phyloP scores from a whole-genome alignment of 768 basidiomycete species.

The Phaffia australis region DNA sequence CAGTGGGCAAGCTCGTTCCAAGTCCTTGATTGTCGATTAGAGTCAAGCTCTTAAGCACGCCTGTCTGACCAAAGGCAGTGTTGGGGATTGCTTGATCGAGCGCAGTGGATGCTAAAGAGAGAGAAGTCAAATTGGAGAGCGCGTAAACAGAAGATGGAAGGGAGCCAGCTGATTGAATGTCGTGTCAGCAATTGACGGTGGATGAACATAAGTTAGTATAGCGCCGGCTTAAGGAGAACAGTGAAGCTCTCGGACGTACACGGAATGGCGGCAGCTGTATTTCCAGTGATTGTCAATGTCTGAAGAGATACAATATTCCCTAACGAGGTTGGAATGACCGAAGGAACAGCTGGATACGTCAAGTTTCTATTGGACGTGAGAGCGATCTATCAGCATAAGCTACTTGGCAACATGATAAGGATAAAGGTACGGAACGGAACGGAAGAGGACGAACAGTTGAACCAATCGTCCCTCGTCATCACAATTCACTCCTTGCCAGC shows the following conservation, averaged over 20 bases:
- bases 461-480: conserved; percentile 34
- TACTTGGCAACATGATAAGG: conserved; percentile 5
- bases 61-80: conserved; percentile 27
- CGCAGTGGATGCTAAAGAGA: conserved; percentile 36
- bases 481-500: conserved; percentile 36
- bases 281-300: conserved; percentile 34
- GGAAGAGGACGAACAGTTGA: conserved; percentile 27
- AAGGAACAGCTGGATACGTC: conserved; percentile 36
- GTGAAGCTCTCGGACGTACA: conserved; percentile 28
- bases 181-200: neutral
- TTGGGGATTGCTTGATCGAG: conserved; percentile 32
- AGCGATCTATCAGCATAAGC: conserved; percentile 1
- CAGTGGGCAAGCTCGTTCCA: conserved; percentile 33
- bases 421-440: neutral
- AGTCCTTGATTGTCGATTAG: conserved; percentile 35
- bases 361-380: conserved; percentile 28
- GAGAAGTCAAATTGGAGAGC: conserved; percentile 30
- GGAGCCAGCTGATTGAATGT: conserved; percentile 30
- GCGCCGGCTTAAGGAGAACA: neutral
- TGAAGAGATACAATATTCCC: conserved; percentile 34
- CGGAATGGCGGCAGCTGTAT: conserved; percentile 31
- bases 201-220: neutral
- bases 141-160: conserved; percentile 31
- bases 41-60: conserved; percentile 30
- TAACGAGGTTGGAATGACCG: conserved; percentile 30